These are phyloP conservation scores for Candida tropicalis DNA, from an alignment of 1,139 yeast genomes.

Conservation along the genomic window DNA sequence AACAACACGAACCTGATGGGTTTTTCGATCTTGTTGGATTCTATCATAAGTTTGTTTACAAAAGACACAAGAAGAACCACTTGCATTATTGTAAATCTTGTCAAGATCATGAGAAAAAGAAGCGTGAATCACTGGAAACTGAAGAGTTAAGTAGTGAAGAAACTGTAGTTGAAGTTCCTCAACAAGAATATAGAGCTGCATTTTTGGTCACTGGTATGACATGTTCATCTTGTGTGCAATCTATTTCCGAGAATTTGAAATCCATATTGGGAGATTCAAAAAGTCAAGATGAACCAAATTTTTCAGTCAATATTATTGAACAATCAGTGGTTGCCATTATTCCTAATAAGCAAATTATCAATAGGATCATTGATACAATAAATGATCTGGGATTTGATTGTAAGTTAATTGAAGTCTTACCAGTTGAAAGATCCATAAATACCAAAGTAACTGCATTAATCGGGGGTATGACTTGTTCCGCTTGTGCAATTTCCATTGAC, in stretches of 20 bases:
- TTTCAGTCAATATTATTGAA: constrained; percentile 44
- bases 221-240: constrained; percentile 58
- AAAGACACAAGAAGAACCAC: constrained; percentile 24
- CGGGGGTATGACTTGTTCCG: constrained; percentile 77
- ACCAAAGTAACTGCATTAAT: constrained; percentile 60
- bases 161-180: constrained; percentile 31
- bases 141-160: constrained; percentile 21
- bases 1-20: constrained; percentile 16
- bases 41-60: constrained; percentile 15
- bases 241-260: constrained; percentile 49
- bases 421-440: constrained; percentile 50
- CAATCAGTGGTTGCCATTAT: constrained; percentile 49
- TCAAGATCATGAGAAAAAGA: constrained; percentile 21
- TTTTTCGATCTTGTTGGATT: constrained; percentile 19
- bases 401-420: constrained; percentile 59
- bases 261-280: constrained; percentile 19
- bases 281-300: constrained; percentile 27
- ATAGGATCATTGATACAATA: constrained; percentile 47
- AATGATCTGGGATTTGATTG: constrained; percentile 62
- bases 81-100: constrained; percentile 37
- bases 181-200: constrained; percentile 48
- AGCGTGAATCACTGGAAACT: constrained; percentile 1
- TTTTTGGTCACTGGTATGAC: constrained; percentile 67
- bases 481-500: constrained; percentile 63
- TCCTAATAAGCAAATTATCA: constrained; percentile 56